Percentiles rank a stretch among this genome's conserved stretches.
Conservation (phyloP, 2,329 filamentous ascomycete genomes). For the Aspergillus cejpii region DNA sequence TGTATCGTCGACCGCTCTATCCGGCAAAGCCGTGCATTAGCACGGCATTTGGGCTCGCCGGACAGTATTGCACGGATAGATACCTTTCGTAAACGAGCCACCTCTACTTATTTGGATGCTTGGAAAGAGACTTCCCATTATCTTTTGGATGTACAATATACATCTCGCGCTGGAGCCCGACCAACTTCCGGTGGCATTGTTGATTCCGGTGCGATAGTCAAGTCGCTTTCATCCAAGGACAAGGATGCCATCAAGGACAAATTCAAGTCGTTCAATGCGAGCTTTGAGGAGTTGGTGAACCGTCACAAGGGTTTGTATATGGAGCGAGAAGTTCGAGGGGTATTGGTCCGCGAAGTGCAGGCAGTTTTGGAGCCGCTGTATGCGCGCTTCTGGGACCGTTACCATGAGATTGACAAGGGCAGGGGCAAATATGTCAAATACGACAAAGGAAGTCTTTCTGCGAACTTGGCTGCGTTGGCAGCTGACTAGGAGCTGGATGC, state of each 20-base stretch:
- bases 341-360: conserved; percentile 77
- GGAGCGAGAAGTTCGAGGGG: conserved; percentile 79
- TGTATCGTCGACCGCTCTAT: conserved; percentile 80
- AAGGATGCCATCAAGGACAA: conserved; percentile 96
- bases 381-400: conserved; percentile 90
- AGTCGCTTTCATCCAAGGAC: conserved; percentile 77
- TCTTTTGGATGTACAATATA: conserved; percentile 87
- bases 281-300: conserved; percentile 80
- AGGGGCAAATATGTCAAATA: conserved; percentile 98
- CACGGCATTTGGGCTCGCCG: conserved; percentile 57
- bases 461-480: conserved; percentile 47
- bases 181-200: conserved; percentile 60
- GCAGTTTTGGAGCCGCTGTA: conserved; percentile 91
- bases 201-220: conserved; percentile 78
- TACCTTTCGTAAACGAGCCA: conserved; percentile 79
- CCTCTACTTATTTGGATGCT: conserved; percentile 70
- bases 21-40: conserved; percentile 65
- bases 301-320: conserved; percentile 79
- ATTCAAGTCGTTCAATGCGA: conserved; percentile 82
- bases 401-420: conserved; percentile 95
- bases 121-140: conserved; percentile 83
- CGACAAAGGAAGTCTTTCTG: conserved; percentile 74
- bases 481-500: conserved; percentile 10
- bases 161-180: conserved; percentile 60
- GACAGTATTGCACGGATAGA: conserved; percentile 63